phyloP scores from a whole-genome alignment of 1,139 yeast species.

The Hyphopichia burtonii region DNA sequence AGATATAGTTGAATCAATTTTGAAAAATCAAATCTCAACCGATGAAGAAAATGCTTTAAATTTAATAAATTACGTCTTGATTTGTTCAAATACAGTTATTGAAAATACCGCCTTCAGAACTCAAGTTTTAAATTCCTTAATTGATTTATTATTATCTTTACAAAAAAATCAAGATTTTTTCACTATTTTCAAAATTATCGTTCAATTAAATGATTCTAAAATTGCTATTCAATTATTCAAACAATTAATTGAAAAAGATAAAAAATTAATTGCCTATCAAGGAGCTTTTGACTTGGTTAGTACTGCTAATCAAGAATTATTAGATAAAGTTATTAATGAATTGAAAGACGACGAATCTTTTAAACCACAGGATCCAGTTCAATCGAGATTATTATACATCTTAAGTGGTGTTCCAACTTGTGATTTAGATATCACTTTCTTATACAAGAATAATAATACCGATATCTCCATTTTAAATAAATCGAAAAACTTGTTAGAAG shows the following conservation, averaged over 20 bases:
- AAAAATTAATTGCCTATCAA: conserved; percentile 71
- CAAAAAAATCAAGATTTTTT: conserved; percentile 73
- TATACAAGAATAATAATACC: conserved; percentile 83
- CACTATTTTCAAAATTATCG: conserved; percentile 79
- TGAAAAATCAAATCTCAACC: conserved; percentile 43
- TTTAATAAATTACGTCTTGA: conserved; percentile 72
- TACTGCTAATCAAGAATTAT: conserved; percentile 89
- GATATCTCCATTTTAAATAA: conserved; percentile 81
- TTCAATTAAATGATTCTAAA: conserved; percentile 75
- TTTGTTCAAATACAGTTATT: conserved; percentile 68
- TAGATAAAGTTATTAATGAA: conserved; percentile 56
- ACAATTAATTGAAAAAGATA: conserved; percentile 46
- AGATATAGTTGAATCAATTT: conserved; percentile 71
- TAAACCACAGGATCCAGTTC: conserved; percentile 26
- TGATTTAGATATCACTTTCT: conserved; percentile 86
- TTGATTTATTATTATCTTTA: conserved; percentile 56
- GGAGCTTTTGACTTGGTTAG: conserved; percentile 93
- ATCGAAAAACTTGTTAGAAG: conserved; percentile 80
- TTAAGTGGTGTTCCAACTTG: conserved; percentile 93
- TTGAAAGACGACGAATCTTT: conserved; percentile 46
- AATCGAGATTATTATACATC: conserved; percentile 58
- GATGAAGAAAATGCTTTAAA: conserved; percentile 48
- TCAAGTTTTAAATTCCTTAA: conserved; percentile 61
- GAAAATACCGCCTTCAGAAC: conserved; percentile 62
- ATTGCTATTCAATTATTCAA: conserved; percentile 71